phyloP scores from a whole-genome alignment of 345 rosid species.

The Barbarea vulgaris region DNA sequence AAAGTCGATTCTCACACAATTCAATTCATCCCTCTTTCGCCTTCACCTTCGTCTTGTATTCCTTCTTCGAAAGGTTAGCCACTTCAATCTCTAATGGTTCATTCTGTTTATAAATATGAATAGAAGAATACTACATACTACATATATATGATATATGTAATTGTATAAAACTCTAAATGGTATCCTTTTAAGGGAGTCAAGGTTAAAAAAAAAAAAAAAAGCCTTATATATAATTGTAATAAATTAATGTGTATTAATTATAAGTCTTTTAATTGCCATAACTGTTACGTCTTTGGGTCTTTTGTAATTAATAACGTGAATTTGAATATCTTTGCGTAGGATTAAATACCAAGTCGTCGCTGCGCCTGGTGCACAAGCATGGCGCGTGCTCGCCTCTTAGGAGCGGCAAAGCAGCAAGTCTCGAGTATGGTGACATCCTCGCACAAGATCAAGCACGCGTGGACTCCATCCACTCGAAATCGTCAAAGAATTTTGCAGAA shows the following conservation, averaged over 20 bases:
- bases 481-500: conserved; percentile 13
- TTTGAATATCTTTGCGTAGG: conserved; percentile 18
- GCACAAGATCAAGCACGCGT: conserved; percentile 57
- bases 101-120: neutral
- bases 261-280: too few relatives aligned
- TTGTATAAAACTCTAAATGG: too few relatives aligned
- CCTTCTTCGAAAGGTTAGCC: conserved; percentile 45
- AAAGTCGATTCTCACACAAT: conserved; percentile 30
- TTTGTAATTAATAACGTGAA: neutral
- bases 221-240: too few relatives aligned
- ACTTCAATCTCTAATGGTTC: neutral
- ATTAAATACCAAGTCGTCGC: conserved; percentile 41
- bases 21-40: conserved; percentile 50
- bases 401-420: conserved; percentile 21
- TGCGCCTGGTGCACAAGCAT: conserved; percentile 57
- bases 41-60: conserved; percentile 38
- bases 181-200: too few relatives aligned
- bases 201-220: too few relatives aligned
- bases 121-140: neutral
- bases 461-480: conserved; percentile 48
- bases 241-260: too few relatives aligned
- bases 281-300: neutral
- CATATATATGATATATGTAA: too few relatives aligned
- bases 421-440: conserved; percentile 44
- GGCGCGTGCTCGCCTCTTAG: conserved; percentile 56